Evolutionary conservation across 1,284 basidiomycete species (phyloP), one percentile per base, ranked within the genome.

Genomic region (Irpex sp.): DNA sequence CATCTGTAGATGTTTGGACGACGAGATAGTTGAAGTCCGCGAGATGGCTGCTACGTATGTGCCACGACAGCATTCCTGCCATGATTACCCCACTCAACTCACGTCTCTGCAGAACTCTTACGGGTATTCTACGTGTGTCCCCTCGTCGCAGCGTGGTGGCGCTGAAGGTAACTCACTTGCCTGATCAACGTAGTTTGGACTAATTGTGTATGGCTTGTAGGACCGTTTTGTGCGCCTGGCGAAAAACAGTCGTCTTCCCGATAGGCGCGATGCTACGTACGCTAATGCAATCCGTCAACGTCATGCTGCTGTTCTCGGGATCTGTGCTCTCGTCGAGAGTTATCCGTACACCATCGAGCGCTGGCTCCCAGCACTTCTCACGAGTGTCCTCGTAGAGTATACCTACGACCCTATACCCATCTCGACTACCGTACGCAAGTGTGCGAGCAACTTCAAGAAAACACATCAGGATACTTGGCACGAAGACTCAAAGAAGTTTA

Each of bases 381-480:
- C 88, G 58, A 84, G 81, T 65, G 82, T 90, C 21, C 78, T 94
- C 58, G 88, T 86, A n/a, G 88, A 91, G 71, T 91, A 93, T 72
- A 88, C 91, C 0, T 90, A 93, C 68, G 91, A 93, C 71, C 93
- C 93, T 86, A 85, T 88, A 49, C 89, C 89, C 5, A 88, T 92
- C 63, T 89, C 88, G 13, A 88, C 85, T 1, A 86, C 88, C 1
- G 88, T 92, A 44, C 79, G 86, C 51, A 88, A 86, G 67, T 91
- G 88, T 69, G 89, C 89, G 4, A 84, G 86, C 66, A 88, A 85
- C 64, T 92, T 91, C 77, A 89, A 87, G 74, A 86, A 87, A 77
- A 91, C 88, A 26, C 88, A 92, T 73, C 86, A 89, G 73, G 91
- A 93, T 76, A 93, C 91, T 26, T 93, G 92, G 92, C 86, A 91